phyloP scores from a whole-genome alignment of 208 protist genomes.

The Phytomonas sp. region DNA sequence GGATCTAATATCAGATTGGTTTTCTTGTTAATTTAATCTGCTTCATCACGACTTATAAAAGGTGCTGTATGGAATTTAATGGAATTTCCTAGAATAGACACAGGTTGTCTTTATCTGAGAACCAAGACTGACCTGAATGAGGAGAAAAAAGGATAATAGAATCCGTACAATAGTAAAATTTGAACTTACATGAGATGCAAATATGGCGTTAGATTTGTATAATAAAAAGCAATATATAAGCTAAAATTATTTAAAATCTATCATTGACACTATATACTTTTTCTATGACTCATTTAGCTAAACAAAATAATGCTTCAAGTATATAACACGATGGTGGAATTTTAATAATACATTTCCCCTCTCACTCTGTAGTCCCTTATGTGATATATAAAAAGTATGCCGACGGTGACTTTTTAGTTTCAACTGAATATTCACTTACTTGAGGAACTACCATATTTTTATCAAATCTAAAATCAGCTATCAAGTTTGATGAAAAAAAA shows the following conservation, averaged over 20 bases:
- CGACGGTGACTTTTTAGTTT: no score
- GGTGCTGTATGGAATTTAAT: not conserved
- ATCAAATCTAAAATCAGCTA: no score
- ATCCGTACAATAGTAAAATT: not conserved
- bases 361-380: no score
- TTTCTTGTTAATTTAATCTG: not conserved
- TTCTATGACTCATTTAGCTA: not conserved
- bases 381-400: not conserved
- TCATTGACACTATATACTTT: conserved; percentile 1
- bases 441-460: no score
- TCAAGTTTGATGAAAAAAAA: not conserved
- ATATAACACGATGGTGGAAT: no score
- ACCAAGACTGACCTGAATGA: not conserved
- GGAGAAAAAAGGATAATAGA: not conserved
- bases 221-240: not conserved
- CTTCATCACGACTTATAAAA: not conserved
- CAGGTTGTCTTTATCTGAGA: not conserved
- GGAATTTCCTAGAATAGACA: not conserved
- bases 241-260: not conserved
- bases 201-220: not conserved
- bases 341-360: no score
- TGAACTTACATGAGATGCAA: not conserved
- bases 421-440: no score
- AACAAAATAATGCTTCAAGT: no score
- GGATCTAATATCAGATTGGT: not conserved